A percentile compares a stretch with the other conserved stretches of the same genome.
Evolutionary conservation across 208 protist genomes (phyloP).

Genomic region (Leishmania braziliensis): DNA sequence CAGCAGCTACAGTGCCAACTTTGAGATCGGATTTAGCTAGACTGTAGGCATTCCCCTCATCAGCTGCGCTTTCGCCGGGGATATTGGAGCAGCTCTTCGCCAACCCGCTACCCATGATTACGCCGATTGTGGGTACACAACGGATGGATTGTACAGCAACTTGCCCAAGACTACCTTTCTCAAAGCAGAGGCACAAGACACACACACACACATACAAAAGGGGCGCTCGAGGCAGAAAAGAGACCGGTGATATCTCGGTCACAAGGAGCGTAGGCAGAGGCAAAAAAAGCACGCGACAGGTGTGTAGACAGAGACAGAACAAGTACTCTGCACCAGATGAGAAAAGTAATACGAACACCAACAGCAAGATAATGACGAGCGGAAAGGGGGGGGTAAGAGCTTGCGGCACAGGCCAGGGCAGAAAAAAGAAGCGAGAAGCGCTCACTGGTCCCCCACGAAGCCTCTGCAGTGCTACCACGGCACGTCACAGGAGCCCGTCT

Average conservation of each 20-base stretch:
- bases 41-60: slow-evolving; percentile 14
- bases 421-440: background rate
- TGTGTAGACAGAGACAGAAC: background rate
- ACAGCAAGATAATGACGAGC: background rate
- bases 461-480: background rate
- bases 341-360: background rate
- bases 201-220: background rate
- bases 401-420: background rate
- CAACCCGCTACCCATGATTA: slow-evolving; percentile 21
- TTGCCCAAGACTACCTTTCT: background rate
- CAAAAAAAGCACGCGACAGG: background rate
- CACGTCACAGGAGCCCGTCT: background rate
- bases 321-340: background rate
- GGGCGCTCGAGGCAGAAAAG: background rate
- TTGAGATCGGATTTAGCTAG: background rate
- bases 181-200: background rate
- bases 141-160: background rate
- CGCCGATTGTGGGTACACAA: background rate
- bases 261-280: background rate
- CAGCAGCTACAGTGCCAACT: background rate
- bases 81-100: slow-evolving; percentile 14
- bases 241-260: background rate
- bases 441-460: background rate
- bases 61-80: slow-evolving; percentile 2
- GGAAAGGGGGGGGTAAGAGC: background rate